phyloP scores from a whole-genome alignment of 73 alveolate species.

The Stentor coeruleus region DNA sequence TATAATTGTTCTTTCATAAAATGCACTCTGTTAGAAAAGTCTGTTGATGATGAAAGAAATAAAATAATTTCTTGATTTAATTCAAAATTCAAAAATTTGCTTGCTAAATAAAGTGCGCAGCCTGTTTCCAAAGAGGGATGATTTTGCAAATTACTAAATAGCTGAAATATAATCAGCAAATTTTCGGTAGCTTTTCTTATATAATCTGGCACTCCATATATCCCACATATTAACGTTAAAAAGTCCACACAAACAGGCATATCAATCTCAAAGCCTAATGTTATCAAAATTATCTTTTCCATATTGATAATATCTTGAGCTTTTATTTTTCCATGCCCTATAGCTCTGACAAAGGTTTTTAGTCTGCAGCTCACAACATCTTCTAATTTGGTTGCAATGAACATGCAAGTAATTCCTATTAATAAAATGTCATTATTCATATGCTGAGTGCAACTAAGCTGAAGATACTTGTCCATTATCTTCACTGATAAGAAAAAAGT shows the following conservation, averaged over 20 bases:
- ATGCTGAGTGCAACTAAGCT: background rate
- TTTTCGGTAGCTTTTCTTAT: background rate
- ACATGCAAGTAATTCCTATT: background rate
- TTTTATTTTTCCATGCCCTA: background rate
- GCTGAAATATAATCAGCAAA: background rate
- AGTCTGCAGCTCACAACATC: background rate
- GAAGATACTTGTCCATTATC: background rate
- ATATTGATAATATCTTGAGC: background rate
- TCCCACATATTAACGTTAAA: background rate
- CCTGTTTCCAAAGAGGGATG: background rate
- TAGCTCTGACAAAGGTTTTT: background rate
- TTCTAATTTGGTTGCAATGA: background rate
- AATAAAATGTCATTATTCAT: background rate
- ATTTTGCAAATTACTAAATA: background rate
- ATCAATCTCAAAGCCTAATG: background rate
- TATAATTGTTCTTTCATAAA: too few relatives aligned
- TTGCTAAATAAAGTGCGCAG: background rate
- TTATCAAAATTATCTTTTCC: background rate
- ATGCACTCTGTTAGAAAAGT: too few relatives aligned
- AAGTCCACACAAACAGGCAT: background rate
- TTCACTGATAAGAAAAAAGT: background rate
- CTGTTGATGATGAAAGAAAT: too few relatives aligned
- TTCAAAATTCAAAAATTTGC: too few relatives aligned
- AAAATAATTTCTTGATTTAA: too few relatives aligned
- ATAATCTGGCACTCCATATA: background rate